These are phyloP conservation scores for Hamamelis virginiana DNA, from an alignment of 164 flowering plant genomes.

Conservation along the genomic window DNA sequence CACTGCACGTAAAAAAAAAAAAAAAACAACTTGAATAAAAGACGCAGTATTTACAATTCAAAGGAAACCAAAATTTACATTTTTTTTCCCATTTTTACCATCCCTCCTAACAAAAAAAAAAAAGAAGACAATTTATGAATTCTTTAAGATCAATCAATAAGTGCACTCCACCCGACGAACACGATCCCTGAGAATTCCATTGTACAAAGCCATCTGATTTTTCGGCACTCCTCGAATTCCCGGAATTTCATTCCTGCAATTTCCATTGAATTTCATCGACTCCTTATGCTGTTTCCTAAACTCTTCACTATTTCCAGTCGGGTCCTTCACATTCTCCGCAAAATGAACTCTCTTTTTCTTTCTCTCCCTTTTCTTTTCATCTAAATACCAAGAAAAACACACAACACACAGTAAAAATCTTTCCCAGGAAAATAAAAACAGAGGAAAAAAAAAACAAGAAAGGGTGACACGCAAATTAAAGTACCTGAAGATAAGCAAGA, in stretches of 20 bases:
- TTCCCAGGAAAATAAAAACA: neutral
- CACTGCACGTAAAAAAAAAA: too few species aligned
- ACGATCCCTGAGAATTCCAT: constrained; percentile 42
- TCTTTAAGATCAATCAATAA: constrained; percentile 18
- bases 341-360: constrained; percentile 43
- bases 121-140: too few species aligned
- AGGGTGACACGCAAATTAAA: neutral
- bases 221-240: constrained; percentile 20
- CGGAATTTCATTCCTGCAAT: constrained; percentile 14
- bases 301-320: constrained; percentile 28
- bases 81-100: too few species aligned
- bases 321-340: constrained; percentile 40
- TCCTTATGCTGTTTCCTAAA: constrained; percentile 14
- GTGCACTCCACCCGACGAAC: constrained; percentile 28
- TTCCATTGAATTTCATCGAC: neutral
- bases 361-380: constrained; percentile 23
- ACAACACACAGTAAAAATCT: neutral
- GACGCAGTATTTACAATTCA: too few species aligned
- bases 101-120: neutral
- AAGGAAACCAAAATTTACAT: neutral
- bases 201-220: constrained; percentile 34
- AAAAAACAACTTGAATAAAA: too few species aligned
- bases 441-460: constrained; percentile 3
- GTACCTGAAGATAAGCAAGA: constrained; percentile 51
- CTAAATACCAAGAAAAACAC: constrained; percentile 9